These are phyloP conservation scores for Calonectria naviculata DNA, from an alignment of 2,329 filamentous ascomycete genomes.

Conservation along the genomic window DNA sequence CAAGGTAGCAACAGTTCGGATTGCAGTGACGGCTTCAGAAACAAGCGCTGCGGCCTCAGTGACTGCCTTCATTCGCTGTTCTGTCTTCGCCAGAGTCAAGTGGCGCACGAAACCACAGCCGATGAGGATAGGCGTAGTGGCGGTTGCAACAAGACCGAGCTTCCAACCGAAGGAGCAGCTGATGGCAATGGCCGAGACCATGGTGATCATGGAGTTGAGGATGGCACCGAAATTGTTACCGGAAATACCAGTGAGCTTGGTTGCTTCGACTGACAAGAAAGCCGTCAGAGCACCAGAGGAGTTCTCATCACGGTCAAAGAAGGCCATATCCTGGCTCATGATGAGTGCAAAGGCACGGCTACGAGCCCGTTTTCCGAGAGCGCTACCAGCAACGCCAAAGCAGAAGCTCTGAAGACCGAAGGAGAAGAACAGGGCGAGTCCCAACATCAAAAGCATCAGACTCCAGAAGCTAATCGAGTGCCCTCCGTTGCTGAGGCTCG, in stretches of 20 bases:
- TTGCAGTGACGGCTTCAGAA: conserved; percentile 12
- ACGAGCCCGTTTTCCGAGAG: background rate
- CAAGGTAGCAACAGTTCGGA: conserved; percentile 6
- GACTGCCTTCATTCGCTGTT: background rate
- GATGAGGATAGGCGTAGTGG: background rate
- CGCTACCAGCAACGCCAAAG: background rate
- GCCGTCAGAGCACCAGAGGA: conserved; percentile 3
- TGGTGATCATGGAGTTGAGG: conserved; percentile 6
- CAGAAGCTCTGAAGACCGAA: background rate
- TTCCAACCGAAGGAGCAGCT: conserved; percentile 6
- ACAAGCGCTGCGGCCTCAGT: conserved; percentile 1
- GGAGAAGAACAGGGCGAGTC: background rate
- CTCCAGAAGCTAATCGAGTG: conserved; percentile 4
- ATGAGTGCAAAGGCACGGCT: background rate
- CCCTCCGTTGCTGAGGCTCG: background rate
- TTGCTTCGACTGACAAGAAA: background rate
- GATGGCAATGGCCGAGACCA: conserved; percentile 1
- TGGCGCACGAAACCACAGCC: background rate
- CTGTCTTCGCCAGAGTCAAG: background rate
- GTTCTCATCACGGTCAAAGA: conserved; percentile 9
- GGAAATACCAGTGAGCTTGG: background rate
- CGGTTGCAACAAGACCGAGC: background rate
- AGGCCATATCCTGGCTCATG: conserved; percentile 10
- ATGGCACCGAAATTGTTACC: conserved; percentile 5
- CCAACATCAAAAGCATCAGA: background rate